Base-by-base conservation (phyloP, 768 basidiomycete species). In the Pleurotus djamor region DNA sequence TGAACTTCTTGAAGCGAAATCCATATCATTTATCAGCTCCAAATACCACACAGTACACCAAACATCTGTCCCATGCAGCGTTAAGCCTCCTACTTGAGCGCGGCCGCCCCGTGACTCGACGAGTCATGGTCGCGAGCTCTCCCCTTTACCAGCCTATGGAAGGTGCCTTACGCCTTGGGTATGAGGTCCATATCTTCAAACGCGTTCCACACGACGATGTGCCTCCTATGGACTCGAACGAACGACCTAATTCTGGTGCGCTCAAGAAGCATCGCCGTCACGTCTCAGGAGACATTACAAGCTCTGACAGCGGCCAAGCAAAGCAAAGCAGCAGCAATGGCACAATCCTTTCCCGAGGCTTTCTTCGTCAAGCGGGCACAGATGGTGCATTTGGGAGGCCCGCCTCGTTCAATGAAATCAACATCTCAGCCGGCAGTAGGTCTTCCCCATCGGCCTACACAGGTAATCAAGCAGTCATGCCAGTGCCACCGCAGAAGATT, bases 61-160 rank as follows among this genome's bases (percentile, higher is more conserved):
- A 73, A 61, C 86, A 85, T 62, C 72, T 96, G 17, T 94, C 89
- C 52, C 92, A 95, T 70, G 80, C 87, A 3, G 88, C 90, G 4
- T 79, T 95, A 35, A 80, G 86, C 1, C 79, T 94, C 38, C 83
- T 95, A 57, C 78, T 96, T 37, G 92, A 94, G 72, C 83, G 93
- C 41, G 94, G 92, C 5, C 81, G 93, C 38, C 83, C 87, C 6
- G 79, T 93, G 56, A 85, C 83, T 21, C 82, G 88, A 35, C 83
- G 91, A 21, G 88, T 92, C 5, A 78, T 93, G 5, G 92, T 89
- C 35, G 85, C 92, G 0, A 92, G 89, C 10, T 91, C 88, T 45
- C 92, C 94, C 1, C 72, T 95, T 50, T 91, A 93, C 70, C 94
- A 95, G 69, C 83, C 89, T 9, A 86, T 94, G 79, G 85, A 88